These are phyloP conservation scores for Lipomyces lipofer DNA, from an alignment of 805 yeast genomes.

Conservation along the genomic window DNA sequence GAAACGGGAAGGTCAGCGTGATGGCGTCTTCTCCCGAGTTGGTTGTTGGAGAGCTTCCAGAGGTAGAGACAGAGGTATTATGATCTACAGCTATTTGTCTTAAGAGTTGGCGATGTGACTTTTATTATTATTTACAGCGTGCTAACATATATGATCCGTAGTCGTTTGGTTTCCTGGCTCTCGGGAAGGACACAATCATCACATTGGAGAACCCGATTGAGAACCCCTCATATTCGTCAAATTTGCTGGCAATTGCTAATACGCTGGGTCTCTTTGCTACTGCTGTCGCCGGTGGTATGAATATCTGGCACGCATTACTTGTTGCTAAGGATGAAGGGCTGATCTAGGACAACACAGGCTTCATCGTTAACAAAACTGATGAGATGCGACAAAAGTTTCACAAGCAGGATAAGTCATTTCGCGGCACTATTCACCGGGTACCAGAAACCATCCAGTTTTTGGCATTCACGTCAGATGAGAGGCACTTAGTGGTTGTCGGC, in stretches of 20 bases:
- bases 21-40: slow-evolving; percentile 17
- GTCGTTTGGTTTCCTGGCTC: slow-evolving; percentile 24
- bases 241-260: slow-evolving; percentile 35
- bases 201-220: slow-evolving; percentile 12
- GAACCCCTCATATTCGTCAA: slow-evolving; percentile 13
- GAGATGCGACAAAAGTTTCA: slow-evolving; percentile 28
- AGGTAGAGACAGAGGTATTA: slow-evolving; percentile 29
- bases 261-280: slow-evolving; percentile 33
- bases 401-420: slow-evolving; percentile 11
- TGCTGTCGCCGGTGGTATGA: slow-evolving; percentile 30
- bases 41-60: slow-evolving; percentile 16
- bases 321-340: background rate
- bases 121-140: background rate
- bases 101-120: background rate
- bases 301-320: background rate
- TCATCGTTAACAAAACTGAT: slow-evolving; percentile 28
- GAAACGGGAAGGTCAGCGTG: no score
- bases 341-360: slow-evolving; percentile 13
- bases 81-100: background rate
- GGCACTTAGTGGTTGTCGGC: slow-evolving; percentile 22
- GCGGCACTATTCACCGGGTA: slow-evolving; percentile 9
- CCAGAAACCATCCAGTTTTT: slow-evolving; percentile 23
- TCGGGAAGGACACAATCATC: slow-evolving; percentile 27
- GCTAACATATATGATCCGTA: background rate
- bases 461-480: slow-evolving; percentile 35